Evolutionary conservation across 345 rosid species (phyloP).

Genomic region (Lumnitzera littorea): DNA sequence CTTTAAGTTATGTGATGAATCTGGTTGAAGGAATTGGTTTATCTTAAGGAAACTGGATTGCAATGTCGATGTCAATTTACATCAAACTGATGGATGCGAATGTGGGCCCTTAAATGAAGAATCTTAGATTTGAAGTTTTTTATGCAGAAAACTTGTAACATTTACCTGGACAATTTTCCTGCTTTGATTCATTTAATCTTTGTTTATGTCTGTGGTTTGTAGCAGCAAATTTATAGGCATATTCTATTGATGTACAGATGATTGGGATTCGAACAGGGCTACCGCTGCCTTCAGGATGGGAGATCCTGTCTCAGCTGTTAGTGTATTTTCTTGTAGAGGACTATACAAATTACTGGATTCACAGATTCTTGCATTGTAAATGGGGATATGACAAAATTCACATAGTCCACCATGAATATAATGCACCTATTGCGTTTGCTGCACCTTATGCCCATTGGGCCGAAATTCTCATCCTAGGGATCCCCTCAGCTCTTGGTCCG

Average conservation of each 20-base stretch:
- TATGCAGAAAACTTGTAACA: too few species aligned
- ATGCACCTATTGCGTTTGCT: slow-evolving; percentile 78
- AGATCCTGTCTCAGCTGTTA: slow-evolving; percentile 49
- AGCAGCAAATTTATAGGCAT: not conserved
- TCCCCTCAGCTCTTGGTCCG: slow-evolving; percentile 91
- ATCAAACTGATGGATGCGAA: too few species aligned
- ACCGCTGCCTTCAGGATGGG: slow-evolving; percentile 76
- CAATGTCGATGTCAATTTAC: too few species aligned
- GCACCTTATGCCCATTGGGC: slow-evolving; percentile 97
- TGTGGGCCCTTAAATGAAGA: too few species aligned
- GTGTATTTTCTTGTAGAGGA: slow-evolving; percentile 85
- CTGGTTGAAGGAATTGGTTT: too few species aligned
- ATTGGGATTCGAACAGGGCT: slow-evolving; percentile 60
- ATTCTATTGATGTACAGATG: slow-evolving; percentile 32
- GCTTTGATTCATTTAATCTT: not conserved
- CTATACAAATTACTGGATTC: slow-evolving; percentile 85
- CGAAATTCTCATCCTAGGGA: slow-evolving; percentile 76
- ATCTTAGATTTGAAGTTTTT: too few species aligned
- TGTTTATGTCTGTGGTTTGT: slow-evolving; percentile 2
- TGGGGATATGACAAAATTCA: slow-evolving; percentile 97
- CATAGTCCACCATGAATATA: slow-evolving; percentile 75
- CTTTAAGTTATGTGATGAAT: too few species aligned
- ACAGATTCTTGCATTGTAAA: slow-evolving; percentile 68
- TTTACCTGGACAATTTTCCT: too few species aligned
- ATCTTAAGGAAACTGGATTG: too few species aligned